Evolutionary conservation across 495 filamentous ascomycete genomes (phyloP), one percentile per base, ranked within the genome.

Genomic region (Recurvomyces mirabilis): DNA sequence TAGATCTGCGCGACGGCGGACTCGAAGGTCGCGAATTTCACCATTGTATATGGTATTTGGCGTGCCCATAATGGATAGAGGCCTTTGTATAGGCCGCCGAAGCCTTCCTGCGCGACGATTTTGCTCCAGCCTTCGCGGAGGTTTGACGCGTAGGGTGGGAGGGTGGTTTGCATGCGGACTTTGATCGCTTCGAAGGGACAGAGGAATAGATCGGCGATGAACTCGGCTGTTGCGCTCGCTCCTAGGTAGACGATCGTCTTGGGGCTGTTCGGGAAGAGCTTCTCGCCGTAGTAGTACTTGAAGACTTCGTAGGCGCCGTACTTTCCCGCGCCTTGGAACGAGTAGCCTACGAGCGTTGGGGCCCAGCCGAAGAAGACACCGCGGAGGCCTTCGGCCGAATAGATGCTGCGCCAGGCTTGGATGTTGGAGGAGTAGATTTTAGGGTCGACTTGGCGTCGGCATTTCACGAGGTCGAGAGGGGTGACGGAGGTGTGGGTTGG

Each of bases 241-340:
- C 69, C 77, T 21, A 84, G 70, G 59, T 76, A 79, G 30, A 82
- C 68, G 12, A 75, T 52, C 0, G 79, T 81, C 56, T 75, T 75
- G 59, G 79, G 78, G 37, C 57, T 59, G 39, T 72, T 65, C 14
- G 78, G 77, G 61, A 80, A 79, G 24, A 79, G 38, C 43, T 67
- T 64, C 42, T 82, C 75, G 48, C 78, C 78, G 60, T 84, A 84
- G 19, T 71, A 54, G 61, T 84, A 69, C 56, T 84, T 84, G 72
- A 84, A 84, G 57, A 81, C 73, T 46, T 84, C 79, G 57, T 84
- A 84, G 62, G 81, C 73, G 12, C 79, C 79, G 57, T 84, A 84
- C 60, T 84, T 84, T n/a, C 79, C 79, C 38, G 77, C 78, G n/a
- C 79, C 79, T 52, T 84, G 79, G 53, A 81, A 68, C 26, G 71